Conservation (phyloP, 2,329 filamentous ascomycete species). For the Exophiala bonariae region DNA sequence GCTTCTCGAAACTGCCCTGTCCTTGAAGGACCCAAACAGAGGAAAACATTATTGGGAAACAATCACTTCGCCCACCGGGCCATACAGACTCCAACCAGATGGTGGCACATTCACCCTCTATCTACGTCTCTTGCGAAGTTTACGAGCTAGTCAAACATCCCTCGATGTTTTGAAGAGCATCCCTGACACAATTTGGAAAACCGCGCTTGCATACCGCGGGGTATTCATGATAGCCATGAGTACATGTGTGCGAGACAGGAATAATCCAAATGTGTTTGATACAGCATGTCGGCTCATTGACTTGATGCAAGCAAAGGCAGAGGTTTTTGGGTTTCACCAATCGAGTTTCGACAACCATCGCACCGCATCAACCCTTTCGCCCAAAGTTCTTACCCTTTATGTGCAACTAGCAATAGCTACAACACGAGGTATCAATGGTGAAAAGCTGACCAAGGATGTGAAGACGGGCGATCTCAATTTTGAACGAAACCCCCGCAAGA, state of each 20-base stretch:
- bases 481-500: constrained; percentile 24
- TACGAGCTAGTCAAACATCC: constrained; percentile 64
- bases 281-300: constrained; percentile 67
- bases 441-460: constrained; percentile 15
- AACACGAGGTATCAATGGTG: constrained; percentile 22
- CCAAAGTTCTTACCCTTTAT: constrained; percentile 26
- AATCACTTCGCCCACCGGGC: constrained; percentile 53
- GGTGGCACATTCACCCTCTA: constrained; percentile 67
- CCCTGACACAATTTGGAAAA: constrained; percentile 47
- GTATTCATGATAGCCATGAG: constrained; percentile 72
- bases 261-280: constrained; percentile 68
- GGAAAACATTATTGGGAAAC: constrained; percentile 77
- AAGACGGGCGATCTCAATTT: constrained; percentile 25
- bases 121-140: constrained; percentile 65
- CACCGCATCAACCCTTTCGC: constrained; percentile 18
- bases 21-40: constrained; percentile 60
- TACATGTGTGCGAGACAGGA: constrained; percentile 72
- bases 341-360: constrained; percentile 7
- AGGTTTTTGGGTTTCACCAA: too few relatives aligned
- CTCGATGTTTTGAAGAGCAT: constrained; percentile 57
- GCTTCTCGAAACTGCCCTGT: constrained; percentile 63
- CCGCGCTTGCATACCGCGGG: constrained; percentile 46
- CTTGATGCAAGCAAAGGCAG: constrained; percentile 52
- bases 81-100: constrained; percentile 69
- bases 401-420: constrained; percentile 26